A percentile compares a stretch with the other conserved stretches of the same genome.
phyloP scores from a whole-genome alignment of 2,329 filamentous ascomycete species.

The Ceratocystis smalleyi region DNA sequence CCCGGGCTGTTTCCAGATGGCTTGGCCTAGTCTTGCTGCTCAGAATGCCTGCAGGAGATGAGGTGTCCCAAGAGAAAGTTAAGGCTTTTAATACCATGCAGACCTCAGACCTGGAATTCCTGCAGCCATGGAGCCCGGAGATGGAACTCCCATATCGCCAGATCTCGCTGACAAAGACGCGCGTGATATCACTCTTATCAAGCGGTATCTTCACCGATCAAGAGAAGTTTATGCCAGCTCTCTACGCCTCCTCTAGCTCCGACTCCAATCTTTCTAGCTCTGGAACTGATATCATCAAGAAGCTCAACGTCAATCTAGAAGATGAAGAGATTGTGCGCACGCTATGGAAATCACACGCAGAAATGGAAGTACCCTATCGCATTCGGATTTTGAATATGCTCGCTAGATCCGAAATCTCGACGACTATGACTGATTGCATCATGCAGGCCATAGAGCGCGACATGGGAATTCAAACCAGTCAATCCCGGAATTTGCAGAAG shows the following conservation, averaged over 20 bases:
- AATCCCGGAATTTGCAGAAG: constrained; percentile 16
- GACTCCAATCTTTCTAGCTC: constrained; percentile 69
- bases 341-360: constrained; percentile 60
- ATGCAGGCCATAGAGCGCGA: constrained; percentile 45
- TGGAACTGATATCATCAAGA: constrained; percentile 80
- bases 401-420: constrained; percentile 59
- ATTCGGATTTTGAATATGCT: constrained; percentile 62
- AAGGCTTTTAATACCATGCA: constrained; percentile 29
- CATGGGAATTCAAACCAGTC: background rate
- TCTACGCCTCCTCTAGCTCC: constrained; percentile 68
- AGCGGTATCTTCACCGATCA: constrained; percentile 74
- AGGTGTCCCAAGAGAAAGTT: constrained; percentile 1
- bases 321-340: constrained; percentile 44
- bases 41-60: constrained; percentile 19
- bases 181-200: constrained; percentile 55
- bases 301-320: constrained; percentile 60
- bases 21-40: constrained; percentile 65
- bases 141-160: constrained; percentile 17
- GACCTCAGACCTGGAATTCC: constrained; percentile 50
- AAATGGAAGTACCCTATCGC: constrained; percentile 55
- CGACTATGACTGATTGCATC: constrained; percentile 52
- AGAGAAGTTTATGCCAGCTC: constrained; percentile 67
- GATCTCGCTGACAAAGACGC: constrained; percentile 33
- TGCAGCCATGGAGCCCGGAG: constrained; percentile 43
- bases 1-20: constrained; percentile 56